Conservation (phyloP, 2,329 filamentous ascomycete genomes). For the Microcyclospora pomicola region DNA sequence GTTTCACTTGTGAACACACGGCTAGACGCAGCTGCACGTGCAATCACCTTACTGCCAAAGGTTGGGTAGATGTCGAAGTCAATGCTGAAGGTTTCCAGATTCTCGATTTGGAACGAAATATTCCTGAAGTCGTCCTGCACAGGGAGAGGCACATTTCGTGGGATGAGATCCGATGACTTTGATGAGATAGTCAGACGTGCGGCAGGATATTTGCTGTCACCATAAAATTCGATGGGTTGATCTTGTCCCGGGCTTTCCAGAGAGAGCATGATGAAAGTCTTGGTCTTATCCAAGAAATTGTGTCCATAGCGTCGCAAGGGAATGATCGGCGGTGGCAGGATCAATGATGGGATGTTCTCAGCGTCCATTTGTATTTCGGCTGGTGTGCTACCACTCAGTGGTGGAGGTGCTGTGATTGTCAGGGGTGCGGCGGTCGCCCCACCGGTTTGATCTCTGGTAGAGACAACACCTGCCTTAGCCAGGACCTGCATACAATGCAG, state of each 20-base stretch:
- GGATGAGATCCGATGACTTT: constrained; percentile 89
- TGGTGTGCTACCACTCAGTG: constrained; percentile 36
- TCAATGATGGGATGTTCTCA: constrained; percentile 83
- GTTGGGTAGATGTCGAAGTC: constrained; percentile 97
- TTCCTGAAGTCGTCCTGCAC: constrained; percentile 92
- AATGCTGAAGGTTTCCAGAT: constrained; percentile 78
- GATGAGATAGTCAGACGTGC: constrained; percentile 91
- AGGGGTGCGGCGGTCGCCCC: constrained; percentile 24
- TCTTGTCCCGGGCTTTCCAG: constrained; percentile 64
- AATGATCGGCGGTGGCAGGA: constrained; percentile 89
- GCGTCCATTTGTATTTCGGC: constrained; percentile 37
- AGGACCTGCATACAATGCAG: constrained; percentile 87
- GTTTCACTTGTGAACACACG: constrained; percentile 65
- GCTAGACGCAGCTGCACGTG: constrained; percentile 82
- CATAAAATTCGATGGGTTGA: constrained; percentile 76
- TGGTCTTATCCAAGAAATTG: constrained; percentile 87
- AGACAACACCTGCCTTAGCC: constrained; percentile 34
- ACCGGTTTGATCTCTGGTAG: constrained; percentile 8
- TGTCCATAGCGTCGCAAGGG: constrained; percentile 88
- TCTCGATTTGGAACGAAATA: constrained; percentile 92
- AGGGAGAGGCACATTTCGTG: constrained; percentile 86
- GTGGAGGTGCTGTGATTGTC: constrained; percentile 26
- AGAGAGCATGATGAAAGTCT: constrained; percentile 85
- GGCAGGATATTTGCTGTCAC: constrained; percentile 90
- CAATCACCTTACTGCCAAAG: constrained; percentile 94